These are phyloP conservation scores for Ophiocordyceps australis DNA, from an alignment of 2,329 filamentous ascomycete genomes.

Conservation along the genomic window DNA sequence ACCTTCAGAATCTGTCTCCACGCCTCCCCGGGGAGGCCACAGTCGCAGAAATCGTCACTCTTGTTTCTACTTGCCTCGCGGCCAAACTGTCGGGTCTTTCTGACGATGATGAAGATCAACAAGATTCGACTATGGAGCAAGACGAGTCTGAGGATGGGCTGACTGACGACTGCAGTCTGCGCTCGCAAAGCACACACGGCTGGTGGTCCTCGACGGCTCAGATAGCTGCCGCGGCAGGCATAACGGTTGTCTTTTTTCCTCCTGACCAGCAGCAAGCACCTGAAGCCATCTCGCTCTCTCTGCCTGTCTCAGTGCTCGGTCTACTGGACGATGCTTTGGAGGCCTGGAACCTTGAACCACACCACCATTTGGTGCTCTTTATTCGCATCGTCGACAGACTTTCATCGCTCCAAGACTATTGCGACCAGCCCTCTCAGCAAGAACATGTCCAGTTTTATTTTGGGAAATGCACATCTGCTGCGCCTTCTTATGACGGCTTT, in stretches of 20 bases:
- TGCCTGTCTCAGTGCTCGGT: constrained; percentile 49
- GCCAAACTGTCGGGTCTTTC: neutral
- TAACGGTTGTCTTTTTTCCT: constrained; percentile 47
- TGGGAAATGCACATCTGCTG: constrained; percentile 54
- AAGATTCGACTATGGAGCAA: no score
- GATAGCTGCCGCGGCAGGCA: no score
- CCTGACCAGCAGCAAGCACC: constrained; percentile 22
- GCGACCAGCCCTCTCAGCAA: constrained; percentile 18
- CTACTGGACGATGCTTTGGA: constrained; percentile 58
- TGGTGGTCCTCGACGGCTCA: no score
- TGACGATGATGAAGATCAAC: neutral
- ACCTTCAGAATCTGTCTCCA: constrained; percentile 22
- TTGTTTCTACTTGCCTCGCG: constrained; percentile 4
- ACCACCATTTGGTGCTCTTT: constrained; percentile 58
- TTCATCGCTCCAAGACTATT: constrained; percentile 33
- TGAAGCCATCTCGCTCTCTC: constrained; percentile 43
- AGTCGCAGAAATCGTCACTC: constrained; percentile 5
- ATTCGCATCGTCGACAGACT: constrained; percentile 49
- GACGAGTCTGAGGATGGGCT: no score
- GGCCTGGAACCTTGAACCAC: constrained; percentile 52
- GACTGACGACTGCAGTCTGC: no score
- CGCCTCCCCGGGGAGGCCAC: constrained; percentile 11
- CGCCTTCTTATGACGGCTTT: no score
- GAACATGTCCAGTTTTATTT: constrained; percentile 37
- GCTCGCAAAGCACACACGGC: no score